Percentiles rank a stretch among this genome's conserved stretches.
phyloP scores from a whole-genome alignment of 257 asterid genomes.

The Salvia rosmarinus region DNA sequence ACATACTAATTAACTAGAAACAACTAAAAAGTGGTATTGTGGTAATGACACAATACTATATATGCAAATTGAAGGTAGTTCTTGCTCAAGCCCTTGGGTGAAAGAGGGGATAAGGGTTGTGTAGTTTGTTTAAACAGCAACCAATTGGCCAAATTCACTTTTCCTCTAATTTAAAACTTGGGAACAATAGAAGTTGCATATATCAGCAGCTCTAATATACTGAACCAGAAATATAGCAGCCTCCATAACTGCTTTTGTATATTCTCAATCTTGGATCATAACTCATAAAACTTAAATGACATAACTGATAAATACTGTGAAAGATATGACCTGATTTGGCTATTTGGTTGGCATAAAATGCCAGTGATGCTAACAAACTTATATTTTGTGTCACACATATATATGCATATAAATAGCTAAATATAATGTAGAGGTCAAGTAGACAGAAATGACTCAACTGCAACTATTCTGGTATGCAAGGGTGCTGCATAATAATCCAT shows the following conservation, averaged over 20 bases:
- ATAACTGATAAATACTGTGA: neutral
- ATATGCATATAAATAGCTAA: neutral
- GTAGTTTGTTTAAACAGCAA: neutral
- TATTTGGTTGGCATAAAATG: neutral
- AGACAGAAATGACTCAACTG: neutral
- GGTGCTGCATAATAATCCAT: neutral
- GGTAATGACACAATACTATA: neutral
- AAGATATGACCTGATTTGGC: neutral
- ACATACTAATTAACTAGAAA: neutral
- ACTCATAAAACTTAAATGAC: neutral
- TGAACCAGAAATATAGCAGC: constrained; percentile 7
- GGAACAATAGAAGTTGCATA: neutral
- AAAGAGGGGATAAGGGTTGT: neutral
- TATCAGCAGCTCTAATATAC: neutral
- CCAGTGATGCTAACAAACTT: neutral
- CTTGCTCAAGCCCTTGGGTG: neutral
- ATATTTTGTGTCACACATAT: neutral
- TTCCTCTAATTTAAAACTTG: neutral
- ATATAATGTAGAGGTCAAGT: too few relatives aligned
- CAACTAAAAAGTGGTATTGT: neutral
- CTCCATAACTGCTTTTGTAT: neutral
- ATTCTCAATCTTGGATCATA: neutral
- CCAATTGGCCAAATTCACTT: neutral
- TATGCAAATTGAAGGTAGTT: neutral
- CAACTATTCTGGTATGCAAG: constrained; percentile 8